Conservation (phyloP, 495 filamentous ascomycete genomes). For the Aspergillus baeticus region DNA sequence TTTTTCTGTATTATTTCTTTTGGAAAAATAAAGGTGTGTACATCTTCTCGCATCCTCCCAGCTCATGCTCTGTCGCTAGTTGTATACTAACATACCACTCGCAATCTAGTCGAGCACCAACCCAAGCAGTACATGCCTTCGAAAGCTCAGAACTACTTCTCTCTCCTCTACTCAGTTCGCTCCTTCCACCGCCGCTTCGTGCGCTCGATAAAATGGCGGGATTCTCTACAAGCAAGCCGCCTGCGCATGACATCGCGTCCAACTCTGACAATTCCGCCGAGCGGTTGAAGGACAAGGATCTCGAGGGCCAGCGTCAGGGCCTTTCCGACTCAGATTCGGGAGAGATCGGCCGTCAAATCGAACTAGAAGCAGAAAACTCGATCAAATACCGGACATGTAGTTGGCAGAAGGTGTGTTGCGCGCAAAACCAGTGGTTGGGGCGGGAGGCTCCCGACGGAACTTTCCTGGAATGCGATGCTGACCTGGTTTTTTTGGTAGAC, state of each 20-base stretch:
- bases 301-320: slow-evolving; percentile 31
- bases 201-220: slow-evolving; percentile 45
- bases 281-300: slow-evolving; percentile 41
- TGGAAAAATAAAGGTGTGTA: neutral
- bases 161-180: slow-evolving; percentile 22
- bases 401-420: slow-evolving; percentile 71
- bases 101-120: slow-evolving; percentile 1
- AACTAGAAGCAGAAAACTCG: slow-evolving; percentile 69
- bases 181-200: slow-evolving; percentile 37
- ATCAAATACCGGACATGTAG: slow-evolving; percentile 90
- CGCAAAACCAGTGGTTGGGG: neutral
- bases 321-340: slow-evolving; percentile 36
- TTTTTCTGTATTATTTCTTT: slow-evolving; percentile 2
- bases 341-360: slow-evolving; percentile 69
- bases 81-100: neutral
- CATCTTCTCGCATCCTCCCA: neutral
- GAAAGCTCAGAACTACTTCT: slow-evolving; percentile 24
- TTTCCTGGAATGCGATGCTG: neutral
- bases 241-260: slow-evolving; percentile 23
- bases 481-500: slow-evolving; percentile 50
- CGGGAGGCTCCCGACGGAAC: neutral
- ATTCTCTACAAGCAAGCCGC: slow-evolving; percentile 23
- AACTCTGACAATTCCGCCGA: slow-evolving; percentile 26
- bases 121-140: slow-evolving; percentile 38
- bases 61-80: neutral